Evolutionary conservation across 2,329 filamentous ascomycete species (phyloP), one percentile per base, ranked within the genome.

Genomic region (Botryotinia narcissicola): DNA sequence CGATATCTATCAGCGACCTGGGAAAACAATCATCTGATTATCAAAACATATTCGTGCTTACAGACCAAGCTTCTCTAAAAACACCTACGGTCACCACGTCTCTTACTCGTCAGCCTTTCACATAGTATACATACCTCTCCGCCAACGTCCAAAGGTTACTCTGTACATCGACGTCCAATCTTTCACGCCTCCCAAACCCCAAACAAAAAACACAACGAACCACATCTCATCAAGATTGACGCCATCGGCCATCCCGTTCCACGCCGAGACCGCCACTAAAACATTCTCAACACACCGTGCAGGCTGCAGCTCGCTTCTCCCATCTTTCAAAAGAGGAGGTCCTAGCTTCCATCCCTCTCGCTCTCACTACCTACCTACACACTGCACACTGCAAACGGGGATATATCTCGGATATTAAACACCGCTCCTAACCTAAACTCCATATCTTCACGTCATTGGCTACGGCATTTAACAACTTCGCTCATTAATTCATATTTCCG

Each of bases 291-390:
- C 51, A 29, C 51, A 51, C 48, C 22, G 48, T 44, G 37, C 59
- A 22, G 46, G 46, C 46, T 48, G 46, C 46, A 62, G 60, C 22
- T 70, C 68, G 68, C 68, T 70, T 70, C 54, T n/a, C 68, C 16
- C 32, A 46, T 48, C 40, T 29, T 46, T 70, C 22, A 16, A 59
- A 69, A 44, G 67, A 44, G 67, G 67, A 32, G 66, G 51, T 29
- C 20, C 51, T 57, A 57, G 67, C 37, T 70, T 40, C 54, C 44
- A 66, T 29, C 42, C 67, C 37, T 70, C 68, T 40, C 29, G 32
- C 42, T 70, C 67, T 54, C 42, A 66, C 42, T 44, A 10, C n/a
- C 1, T 10, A 10, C 40, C 40, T 42, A 42, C 40, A 42, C 40
- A 14, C 40, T 42, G 40, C 25, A 51, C 25, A 51, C 42, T 29